Evolutionary conservation across 2,329 filamentous ascomycete species (phyloP), one percentile per base, ranked within the genome.

Genomic region (Aspergillus transmontanensis): DNA sequence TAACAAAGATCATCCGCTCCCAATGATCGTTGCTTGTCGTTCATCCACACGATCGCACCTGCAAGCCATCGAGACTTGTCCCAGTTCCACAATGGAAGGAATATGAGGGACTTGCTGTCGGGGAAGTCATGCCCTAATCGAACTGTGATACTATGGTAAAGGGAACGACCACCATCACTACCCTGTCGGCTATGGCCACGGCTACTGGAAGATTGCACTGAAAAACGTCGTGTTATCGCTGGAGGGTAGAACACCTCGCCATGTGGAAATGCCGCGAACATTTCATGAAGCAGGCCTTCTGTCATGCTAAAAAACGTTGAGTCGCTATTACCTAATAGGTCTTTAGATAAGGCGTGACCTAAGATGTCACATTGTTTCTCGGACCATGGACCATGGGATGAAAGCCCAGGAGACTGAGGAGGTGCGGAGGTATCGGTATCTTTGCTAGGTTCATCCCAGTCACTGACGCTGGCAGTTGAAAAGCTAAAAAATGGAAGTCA

Each of bases 51-150:
- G 3, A 78, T 45, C 6, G 67, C 69, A 7, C 69, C 74, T 26
- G 75, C 73, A 57, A 76, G 69, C 76, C 76, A 77, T 43, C 73
- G 66, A 11, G 74, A 70, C 30, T 71, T 73, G 43, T 72, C 71
- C 65, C 71, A 74, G 58, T 76, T 74, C 75, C 76, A 77, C 3
- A 78, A 30, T 1, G 76, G 76, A 53, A 76, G 62, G 56, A 76
- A 77, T 4, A 76, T 59, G 2, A 74, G 60, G 2, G 69, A 75
- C 14, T 60, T 69, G 2, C 73, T 72, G 10, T 58, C 64, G 1
- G 74, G 72, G 36, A 74, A 66, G 6, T 66, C 64, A 7, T 58
- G 58, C 2, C 63, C 57, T 1, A 76, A 57, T 6, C 63, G 65
- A 30, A 46, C 26, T 9, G 60, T 57, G 0, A 71, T 58, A 10